Evolutionary conservation across 1,284 basidiomycete species (phyloP).

Genomic region (Kalmanozyma brasiliensis): DNA sequence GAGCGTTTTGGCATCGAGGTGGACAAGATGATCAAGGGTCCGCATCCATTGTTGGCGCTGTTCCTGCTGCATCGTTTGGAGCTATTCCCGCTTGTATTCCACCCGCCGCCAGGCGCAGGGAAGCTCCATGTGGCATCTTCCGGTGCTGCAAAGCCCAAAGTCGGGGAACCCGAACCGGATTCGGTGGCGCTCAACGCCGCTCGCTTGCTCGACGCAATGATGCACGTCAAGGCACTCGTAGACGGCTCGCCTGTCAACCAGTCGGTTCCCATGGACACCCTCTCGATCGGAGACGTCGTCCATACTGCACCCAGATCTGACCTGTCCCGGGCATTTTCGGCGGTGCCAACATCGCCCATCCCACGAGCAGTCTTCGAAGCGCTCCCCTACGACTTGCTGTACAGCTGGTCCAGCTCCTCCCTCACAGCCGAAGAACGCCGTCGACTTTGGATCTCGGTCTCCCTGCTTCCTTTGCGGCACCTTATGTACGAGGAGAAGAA

Average conservation of each 20-base stretch:
- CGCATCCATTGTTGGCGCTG: constrained; percentile 56
- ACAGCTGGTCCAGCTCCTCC: constrained; percentile 26
- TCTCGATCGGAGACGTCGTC: constrained; percentile 18
- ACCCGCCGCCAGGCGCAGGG: constrained; percentile 42
- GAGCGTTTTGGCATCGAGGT: constrained; percentile 68
- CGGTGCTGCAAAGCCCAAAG: background rate
- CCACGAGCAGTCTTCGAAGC: constrained; percentile 32
- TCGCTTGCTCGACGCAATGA: constrained; percentile 39
- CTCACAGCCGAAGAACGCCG: constrained; percentile 30
- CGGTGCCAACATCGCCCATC: constrained; percentile 15
- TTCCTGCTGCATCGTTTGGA: constrained; percentile 52
- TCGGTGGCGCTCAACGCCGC: constrained; percentile 41
- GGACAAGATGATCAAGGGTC: constrained; percentile 67
- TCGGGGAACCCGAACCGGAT: constrained; percentile 14
- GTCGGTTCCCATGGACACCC: constrained; percentile 31
- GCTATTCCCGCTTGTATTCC: constrained; percentile 60
- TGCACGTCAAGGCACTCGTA: constrained; percentile 18
- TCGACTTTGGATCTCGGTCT: constrained; percentile 52
- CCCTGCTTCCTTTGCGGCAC: constrained; percentile 48
- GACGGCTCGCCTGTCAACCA: constrained; percentile 13
- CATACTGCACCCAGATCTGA: constrained; percentile 9
- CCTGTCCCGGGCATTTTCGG: constrained; percentile 31
- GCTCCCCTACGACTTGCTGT: constrained; percentile 24
- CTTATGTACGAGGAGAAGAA: constrained; percentile 55
- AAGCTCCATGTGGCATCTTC: constrained; percentile 11